These are phyloP conservation scores for Phragmites australis DNA, from an alignment of 176 grass and related monocot species.

Conservation along the genomic window DNA sequence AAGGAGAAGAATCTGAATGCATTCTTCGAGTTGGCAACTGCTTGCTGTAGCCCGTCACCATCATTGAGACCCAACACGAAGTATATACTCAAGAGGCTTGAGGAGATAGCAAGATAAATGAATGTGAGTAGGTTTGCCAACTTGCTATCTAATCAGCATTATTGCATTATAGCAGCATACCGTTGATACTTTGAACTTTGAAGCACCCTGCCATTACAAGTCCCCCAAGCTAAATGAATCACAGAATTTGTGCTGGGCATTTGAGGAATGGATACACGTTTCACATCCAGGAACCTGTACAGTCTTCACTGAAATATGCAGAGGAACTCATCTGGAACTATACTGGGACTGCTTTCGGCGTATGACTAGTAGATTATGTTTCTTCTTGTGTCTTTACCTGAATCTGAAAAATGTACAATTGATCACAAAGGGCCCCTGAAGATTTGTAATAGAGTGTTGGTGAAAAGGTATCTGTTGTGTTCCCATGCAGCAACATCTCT, in stretches of 20 bases:
- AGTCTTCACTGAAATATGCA: neutral
- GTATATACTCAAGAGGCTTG: slow-evolving; percentile 55
- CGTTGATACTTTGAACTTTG: neutral
- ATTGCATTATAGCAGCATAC: neutral
- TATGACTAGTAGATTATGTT: neutral
- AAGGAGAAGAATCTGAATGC: slow-evolving; percentile 60
- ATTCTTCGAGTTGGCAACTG: slow-evolving; percentile 57
- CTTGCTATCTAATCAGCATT: slow-evolving; percentile 28
- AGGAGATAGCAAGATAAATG: slow-evolving; percentile 54
- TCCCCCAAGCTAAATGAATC: neutral
- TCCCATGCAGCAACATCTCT: neutral
- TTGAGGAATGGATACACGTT: neutral
- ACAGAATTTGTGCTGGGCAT: neutral
- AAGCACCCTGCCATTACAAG: neutral
- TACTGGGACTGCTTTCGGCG: neutral
- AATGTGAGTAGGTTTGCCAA: neutral
- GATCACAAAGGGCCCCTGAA: neutral
- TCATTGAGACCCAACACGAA: slow-evolving; percentile 66
- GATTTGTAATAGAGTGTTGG: slow-evolving; percentile 7
- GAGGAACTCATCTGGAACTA: neutral
- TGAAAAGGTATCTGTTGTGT: slow-evolving; percentile 13
- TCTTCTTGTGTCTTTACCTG: slow-evolving; percentile 9
- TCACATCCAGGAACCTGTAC: slow-evolving; percentile 17
- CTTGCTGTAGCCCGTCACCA: slow-evolving; percentile 77
- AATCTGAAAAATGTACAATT: slow-evolving; percentile 8